Percentiles rank a stretch among this genome's conserved stretches.
These are phyloP conservation scores for Elaeagnus macrophylla DNA, from an alignment of 306 rosid genomes.

Conservation along the genomic window DNA sequence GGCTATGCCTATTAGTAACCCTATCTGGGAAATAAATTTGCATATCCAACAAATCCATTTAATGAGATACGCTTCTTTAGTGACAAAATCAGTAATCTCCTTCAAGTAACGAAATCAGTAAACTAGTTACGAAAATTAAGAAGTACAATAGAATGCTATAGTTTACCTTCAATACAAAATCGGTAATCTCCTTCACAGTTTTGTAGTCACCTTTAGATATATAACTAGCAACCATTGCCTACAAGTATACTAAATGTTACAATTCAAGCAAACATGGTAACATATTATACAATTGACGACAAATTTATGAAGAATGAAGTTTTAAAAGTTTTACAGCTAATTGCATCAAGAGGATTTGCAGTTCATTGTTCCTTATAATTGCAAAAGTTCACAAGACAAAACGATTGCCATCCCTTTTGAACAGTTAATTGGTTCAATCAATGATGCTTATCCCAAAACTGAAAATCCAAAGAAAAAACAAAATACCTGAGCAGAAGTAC, in stretches of 20 bases:
- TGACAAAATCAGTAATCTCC: too few relatives aligned
- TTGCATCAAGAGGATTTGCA: too few relatives aligned
- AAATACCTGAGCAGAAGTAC: slow-evolving; percentile 78
- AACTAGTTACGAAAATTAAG: background rate
- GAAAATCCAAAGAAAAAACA: background rate
- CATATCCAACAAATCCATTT: slow-evolving; percentile 8
- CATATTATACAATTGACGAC: background rate
- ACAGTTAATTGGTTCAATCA: background rate
- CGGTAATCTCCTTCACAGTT: slow-evolving; percentile 59
- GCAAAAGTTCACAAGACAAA: too few relatives aligned
- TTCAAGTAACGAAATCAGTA: too few relatives aligned
- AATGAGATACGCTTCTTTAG: too few relatives aligned
- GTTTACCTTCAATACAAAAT: slow-evolving; percentile 49
- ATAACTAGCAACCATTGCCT: slow-evolving; percentile 88
- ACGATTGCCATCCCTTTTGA: background rate
- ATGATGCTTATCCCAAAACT: slow-evolving; percentile 5
- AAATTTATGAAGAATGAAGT: background rate
- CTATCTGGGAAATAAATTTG: slow-evolving; percentile 50
- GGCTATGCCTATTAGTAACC: slow-evolving; percentile 57
- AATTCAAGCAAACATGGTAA: slow-evolving; percentile 12
- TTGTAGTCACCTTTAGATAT: slow-evolving; percentile 69
- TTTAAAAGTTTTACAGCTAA: background rate
- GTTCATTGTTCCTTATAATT: too few relatives aligned
- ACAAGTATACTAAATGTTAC: slow-evolving; percentile 16
- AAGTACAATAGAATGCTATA: background rate